Conservation (phyloP, 1,139 yeast species). For the Kodamaea plutei region DNA sequence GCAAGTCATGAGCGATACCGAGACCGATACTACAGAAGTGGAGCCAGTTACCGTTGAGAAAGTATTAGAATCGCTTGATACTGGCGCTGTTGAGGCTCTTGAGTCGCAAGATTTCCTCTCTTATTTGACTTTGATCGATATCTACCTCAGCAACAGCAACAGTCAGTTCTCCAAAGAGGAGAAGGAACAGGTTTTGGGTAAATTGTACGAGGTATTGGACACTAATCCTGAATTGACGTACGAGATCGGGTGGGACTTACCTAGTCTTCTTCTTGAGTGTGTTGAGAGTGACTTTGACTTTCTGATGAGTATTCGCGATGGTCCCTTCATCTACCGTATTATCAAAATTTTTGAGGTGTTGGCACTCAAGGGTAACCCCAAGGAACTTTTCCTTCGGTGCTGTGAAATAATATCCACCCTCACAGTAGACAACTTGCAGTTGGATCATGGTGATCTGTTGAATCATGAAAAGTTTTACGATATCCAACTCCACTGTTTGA, state of each 20-base stretch:
- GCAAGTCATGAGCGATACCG: slow-evolving; percentile 6
- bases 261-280: slow-evolving; percentile 52
- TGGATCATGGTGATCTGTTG: slow-evolving; percentile 7
- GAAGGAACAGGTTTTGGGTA: slow-evolving; percentile 26
- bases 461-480: slow-evolving; percentile 38
- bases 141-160: slow-evolving; percentile 48
- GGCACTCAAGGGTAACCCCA: slow-evolving; percentile 68
- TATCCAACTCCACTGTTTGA: slow-evolving; percentile 56
- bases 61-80: slow-evolving; percentile 25
- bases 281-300: slow-evolving; percentile 24
- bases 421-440: slow-evolving; percentile 13
- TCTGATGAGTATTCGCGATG: slow-evolving; percentile 20
- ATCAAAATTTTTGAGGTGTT: slow-evolving; percentile 55
- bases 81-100: slow-evolving; percentile 36
- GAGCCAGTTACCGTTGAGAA: slow-evolving; percentile 16
- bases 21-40: slow-evolving; percentile 3
- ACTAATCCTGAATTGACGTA: slow-evolving; percentile 46
- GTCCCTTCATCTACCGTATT: slow-evolving; percentile 35
- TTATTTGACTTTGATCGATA: slow-evolving; percentile 69
- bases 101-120: slow-evolving; percentile 58
- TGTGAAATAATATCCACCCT: slow-evolving; percentile 53
- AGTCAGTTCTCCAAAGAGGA: slow-evolving; percentile 44
- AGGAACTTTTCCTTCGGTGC: slow-evolving; percentile 67
- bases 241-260: slow-evolving; percentile 88
- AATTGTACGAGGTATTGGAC: slow-evolving; percentile 40